Base-by-base conservation (phyloP, 2,329 filamentous ascomycete species). In the Cercospora zeae-maydis region DNA sequence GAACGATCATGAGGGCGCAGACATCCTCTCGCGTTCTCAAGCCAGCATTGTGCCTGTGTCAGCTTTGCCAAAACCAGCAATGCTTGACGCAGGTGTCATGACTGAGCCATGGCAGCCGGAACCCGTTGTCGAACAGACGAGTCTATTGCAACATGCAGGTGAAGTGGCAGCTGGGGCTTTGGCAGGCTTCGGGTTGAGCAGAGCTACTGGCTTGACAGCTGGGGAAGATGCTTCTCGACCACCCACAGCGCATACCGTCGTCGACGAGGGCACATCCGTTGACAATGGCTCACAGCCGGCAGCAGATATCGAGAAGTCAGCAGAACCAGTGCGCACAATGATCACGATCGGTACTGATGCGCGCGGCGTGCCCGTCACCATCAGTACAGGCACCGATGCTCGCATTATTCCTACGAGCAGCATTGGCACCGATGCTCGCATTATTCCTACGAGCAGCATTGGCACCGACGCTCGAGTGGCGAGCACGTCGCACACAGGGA, bases 11-110 rank as follows among this genome's bases (percentile, higher is more conserved):
- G 63, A 65, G 54, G 45, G 31, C 16, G 57, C 53, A 5, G 61
- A 47, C n/a, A 45, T 61, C 36, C 63, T 45, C 30, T 16, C 39
- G 27, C 30, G 56, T 39, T 14, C 51, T 53, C 53, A 36, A 45
- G 31, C 14, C 33, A n/a, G n/a, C 33, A 19, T 27, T 27, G 42
- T 19, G 16, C 21, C 56, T 34, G 31, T 37, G 14, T 42, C 36
- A 30, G 57, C 33, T 51, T 2, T 42, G 21, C n/a, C 57, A 13
- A 70, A 67, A 45, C 65, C 71, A 8, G 65, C 73, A 27, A 87
- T 86, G 84, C 82, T 87, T 33, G 85, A 88, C 72, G 82, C 83
- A 56, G 80, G 80, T 47, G 82, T 83, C 66, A 88, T 88, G 85
- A 88, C 86, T 7, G 86, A 88, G 56, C 79, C 83, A 24, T 84